Conservation (phyloP, 108 stramenopile genomes). For the Aurantiochytrium sp. region DNA sequence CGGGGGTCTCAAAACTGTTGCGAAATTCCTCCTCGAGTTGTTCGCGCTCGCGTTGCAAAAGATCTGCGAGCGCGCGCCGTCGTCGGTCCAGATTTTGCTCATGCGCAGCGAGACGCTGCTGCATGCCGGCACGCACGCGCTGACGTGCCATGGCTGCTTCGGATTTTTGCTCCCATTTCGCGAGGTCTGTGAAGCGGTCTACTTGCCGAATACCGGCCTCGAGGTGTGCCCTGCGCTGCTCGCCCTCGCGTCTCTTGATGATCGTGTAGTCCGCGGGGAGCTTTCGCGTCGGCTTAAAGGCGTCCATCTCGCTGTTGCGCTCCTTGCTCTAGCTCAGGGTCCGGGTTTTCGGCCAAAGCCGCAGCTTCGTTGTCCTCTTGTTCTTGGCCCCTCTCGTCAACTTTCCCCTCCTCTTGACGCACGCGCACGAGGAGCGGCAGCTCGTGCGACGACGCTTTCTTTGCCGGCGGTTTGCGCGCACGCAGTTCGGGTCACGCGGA, state of each 20-base stretch:
- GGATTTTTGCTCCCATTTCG: neutral
- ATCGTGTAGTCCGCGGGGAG: neutral
- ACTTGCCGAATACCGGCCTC: neutral
- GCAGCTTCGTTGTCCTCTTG: too few species aligned
- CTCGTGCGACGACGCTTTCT: too few species aligned
- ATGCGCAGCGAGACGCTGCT: neutral
- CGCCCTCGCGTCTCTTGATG: neutral
- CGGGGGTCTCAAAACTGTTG: neutral
- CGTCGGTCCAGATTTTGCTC: neutral
- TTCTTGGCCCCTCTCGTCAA: too few species aligned
- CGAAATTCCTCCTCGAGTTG: neutral
- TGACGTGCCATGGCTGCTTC: neutral
- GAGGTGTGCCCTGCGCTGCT: neutral
- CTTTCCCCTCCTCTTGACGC: too few species aligned
- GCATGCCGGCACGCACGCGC: neutral
- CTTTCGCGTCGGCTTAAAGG: neutral
- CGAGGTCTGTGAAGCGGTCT: neutral
- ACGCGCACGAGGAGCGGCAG: too few species aligned
- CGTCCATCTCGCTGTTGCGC: neutral
- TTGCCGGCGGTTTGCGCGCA: too few species aligned
- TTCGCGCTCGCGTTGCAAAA: neutral
- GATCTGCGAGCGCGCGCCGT: neutral
- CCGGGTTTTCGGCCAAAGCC: too few species aligned
- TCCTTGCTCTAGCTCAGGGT: too few species aligned
- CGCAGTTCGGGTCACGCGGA: too few species aligned